Base-by-base conservation (phyloP, 441 rosid genomes). In the Pelargonium fulgidum region DNA sequence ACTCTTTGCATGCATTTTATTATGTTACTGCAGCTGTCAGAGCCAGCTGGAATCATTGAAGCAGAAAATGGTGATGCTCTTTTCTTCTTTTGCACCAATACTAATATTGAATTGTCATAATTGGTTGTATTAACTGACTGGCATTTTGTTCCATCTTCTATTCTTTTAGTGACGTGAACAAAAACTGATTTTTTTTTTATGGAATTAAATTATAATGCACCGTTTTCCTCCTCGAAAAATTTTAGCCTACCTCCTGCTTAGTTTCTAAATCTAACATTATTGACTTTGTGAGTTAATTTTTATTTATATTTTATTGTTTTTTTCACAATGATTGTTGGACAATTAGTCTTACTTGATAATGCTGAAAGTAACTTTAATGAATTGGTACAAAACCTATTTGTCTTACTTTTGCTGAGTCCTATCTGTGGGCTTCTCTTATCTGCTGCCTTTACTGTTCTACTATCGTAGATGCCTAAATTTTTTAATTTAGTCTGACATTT, bases 11-110 rank as follows among this genome's bases (percentile, higher is more conserved):
- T 58, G 64, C 68, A 52, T 52, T 71, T 29, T 59, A n/a, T 69
- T 75, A 59, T 80, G 10, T 72, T 79, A 70, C 66, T 81, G 78
- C 85, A 94, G 97, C 91, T 94, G 68, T 93, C 99, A 11, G 99
- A 93, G 75, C 99, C 97, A 66, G 81, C 97, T 64, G 99, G 97
- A 75, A 86, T 93, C 65, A 72, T 84, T 61, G 86, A 87, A 76
- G 91, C 87, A 62, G 90, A 81, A 81, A 85, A 87, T 48, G 97
- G 99, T 89, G 76, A 81, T 59, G 72, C 7, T 73, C 74, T 76
- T 76, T 67, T 33, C 68, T 44, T 17, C 19, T 67, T 52, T 61
- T 68, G 69, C 70, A 44, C 54, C 70, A 50, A 54, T 14, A 56
- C 20, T 22, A 59, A 0, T 36, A 7, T 2, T 59, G 64, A 59